Conservation (phyloP, 805 yeast species). For the Clavispora carvajalis region DNA sequence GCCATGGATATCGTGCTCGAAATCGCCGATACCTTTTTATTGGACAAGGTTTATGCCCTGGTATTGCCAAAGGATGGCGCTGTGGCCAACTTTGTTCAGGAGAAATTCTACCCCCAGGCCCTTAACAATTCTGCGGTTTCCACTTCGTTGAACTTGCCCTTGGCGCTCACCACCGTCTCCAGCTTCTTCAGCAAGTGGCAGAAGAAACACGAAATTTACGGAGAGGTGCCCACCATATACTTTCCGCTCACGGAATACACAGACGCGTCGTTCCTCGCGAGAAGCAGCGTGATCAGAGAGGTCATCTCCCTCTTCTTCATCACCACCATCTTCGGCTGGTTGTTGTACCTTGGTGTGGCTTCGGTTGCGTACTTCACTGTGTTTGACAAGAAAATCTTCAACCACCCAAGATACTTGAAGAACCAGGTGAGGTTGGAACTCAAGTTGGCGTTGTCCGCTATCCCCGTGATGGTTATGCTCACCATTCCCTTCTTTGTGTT, state of each 20-base stretch:
- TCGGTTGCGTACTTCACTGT: constrained; percentile 69
- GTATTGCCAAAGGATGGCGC: constrained; percentile 56
- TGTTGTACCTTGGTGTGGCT: constrained; percentile 74
- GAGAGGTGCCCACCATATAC: constrained; percentile 57
- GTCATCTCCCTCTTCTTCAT: constrained; percentile 57
- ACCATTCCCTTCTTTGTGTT: constrained; percentile 88
- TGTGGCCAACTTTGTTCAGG: constrained; percentile 20
- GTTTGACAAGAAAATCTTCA: constrained; percentile 84
- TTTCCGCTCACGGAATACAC: constrained; percentile 54
- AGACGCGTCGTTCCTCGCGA: constrained; percentile 60
- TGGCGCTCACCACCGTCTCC: constrained; percentile 10
- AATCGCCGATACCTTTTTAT: constrained; percentile 60
- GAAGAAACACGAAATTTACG: constrained; percentile 45
- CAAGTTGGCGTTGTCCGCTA: constrained; percentile 68
- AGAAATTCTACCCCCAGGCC: background rate
- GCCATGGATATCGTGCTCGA: constrained; percentile 90
- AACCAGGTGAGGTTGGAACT: constrained; percentile 89
- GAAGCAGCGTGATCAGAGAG: constrained; percentile 74
- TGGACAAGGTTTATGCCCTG: constrained; percentile 72
- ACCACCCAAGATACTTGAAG: constrained; percentile 93
- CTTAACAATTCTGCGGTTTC: constrained; percentile 8
- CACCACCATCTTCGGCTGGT: constrained; percentile 80
- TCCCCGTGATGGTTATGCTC: constrained; percentile 81
- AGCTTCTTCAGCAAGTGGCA: constrained; percentile 19
- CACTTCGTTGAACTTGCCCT: constrained; percentile 9